Percentiles rank a stretch among this genome's conserved stretches.
Conservation (phyloP, 2,329 filamentous ascomycete genomes). For the Colletotrichum sp. region DNA sequence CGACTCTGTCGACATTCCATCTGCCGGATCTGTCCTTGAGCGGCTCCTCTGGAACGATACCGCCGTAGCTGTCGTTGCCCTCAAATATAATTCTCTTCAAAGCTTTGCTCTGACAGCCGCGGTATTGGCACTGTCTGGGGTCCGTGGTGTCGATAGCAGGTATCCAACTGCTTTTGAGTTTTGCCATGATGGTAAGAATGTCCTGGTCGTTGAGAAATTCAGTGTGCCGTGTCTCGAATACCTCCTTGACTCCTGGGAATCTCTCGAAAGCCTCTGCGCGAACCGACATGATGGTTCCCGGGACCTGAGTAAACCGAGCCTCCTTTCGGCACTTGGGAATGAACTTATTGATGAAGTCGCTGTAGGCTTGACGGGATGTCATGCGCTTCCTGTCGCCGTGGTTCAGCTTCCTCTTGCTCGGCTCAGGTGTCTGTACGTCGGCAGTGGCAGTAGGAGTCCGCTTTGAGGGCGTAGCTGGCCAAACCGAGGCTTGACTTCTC, state of each 20-base stretch:
- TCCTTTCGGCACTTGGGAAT: constrained; percentile 55
- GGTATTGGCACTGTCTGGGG: constrained; percentile 26
- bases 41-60: constrained; percentile 27
- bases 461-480: background rate
- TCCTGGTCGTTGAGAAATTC: constrained; percentile 48
- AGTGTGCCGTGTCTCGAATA: constrained; percentile 48
- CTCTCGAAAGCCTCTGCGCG: constrained; percentile 55
- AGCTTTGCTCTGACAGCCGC: constrained; percentile 41
- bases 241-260: constrained; percentile 48
- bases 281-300: constrained; percentile 47
- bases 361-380: constrained; percentile 60
- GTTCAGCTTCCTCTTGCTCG: constrained; percentile 45
- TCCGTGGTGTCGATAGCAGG: background rate
- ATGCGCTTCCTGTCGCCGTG: constrained; percentile 64
- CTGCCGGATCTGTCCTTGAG: background rate
- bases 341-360: constrained; percentile 67
- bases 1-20: background rate
- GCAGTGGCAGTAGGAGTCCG: background rate
- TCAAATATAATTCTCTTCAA: constrained; percentile 57
- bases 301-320: constrained; percentile 35
- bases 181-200: constrained; percentile 2
- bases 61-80: constrained; percentile 41
- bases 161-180: constrained; percentile 23
- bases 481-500: background rate
- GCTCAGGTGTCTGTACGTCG: constrained; percentile 23